phyloP scores from a whole-genome alignment of 108 stramenopile genomes.

The Pseudonitzschia multiseries region DNA sequence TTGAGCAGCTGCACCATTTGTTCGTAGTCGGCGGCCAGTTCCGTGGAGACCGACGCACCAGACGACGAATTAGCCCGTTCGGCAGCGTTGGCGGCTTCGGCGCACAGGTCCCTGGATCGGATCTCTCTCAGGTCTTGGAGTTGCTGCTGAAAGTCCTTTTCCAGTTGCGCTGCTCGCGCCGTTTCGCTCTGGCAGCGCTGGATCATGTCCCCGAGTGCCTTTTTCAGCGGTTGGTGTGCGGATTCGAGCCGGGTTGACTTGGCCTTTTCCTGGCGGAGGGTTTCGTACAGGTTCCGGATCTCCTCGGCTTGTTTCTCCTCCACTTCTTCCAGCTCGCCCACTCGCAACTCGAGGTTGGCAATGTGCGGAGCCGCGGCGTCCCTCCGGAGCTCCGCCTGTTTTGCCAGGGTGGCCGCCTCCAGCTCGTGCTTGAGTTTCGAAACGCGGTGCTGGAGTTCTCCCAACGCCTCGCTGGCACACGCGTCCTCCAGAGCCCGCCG shows the following conservation, averaged over 20 bases:
- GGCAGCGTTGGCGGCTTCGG: background rate
- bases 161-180: constrained; percentile 18
- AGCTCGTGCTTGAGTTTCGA: constrained; percentile 55
- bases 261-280: constrained; percentile 39
- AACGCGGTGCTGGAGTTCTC: constrained; percentile 58
- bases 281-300: constrained; percentile 48
- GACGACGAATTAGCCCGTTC: background rate
- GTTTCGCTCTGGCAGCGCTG: constrained; percentile 27
- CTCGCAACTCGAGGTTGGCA: constrained; percentile 63
- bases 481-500: constrained; percentile 58
- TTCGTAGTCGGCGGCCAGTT: constrained; percentile 31
- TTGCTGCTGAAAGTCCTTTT: constrained; percentile 24
- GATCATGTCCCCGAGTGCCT: constrained; percentile 21
- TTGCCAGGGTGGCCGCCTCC: constrained; percentile 44
- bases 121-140: constrained; percentile 19
- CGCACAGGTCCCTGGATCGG: constrained; percentile 23
- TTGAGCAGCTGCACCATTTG: constrained; percentile 26
- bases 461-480: constrained; percentile 70
- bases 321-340: constrained; percentile 80
- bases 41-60: constrained; percentile 8
- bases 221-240: constrained; percentile 41
- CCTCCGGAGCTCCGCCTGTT: constrained; percentile 34
- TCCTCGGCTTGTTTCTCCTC: constrained; percentile 54
- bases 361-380: constrained; percentile 47
- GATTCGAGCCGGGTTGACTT: constrained; percentile 43